Base-by-base conservation (phyloP, 2,329 filamentous ascomycete species). In the Allantophomopsis lycopodina region DNA sequence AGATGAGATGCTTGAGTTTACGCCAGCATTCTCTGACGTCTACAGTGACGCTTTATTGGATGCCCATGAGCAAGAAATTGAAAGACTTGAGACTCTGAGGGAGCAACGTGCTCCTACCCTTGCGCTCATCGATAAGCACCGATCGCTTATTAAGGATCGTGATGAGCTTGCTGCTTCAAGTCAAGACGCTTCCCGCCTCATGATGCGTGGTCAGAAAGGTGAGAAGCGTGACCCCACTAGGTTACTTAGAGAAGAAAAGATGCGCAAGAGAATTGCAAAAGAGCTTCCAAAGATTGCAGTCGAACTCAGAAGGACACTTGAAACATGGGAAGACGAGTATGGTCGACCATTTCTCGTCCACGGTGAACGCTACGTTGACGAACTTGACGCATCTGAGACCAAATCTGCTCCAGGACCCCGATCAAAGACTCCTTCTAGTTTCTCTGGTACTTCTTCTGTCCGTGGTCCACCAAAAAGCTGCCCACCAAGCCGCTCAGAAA, bases 1-100 rank as follows among this genome's bases (percentile, higher is more conserved):
- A 56, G 91, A 98, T 53, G 91, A 98, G 63, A 96, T 96, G 88
- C 75, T 96, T 41, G 88, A 95, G 49, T 98, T 98, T 51, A 91
- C 88, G 0, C 91, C 93, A 0, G 91, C 88, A 33, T 96, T 96
- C 57, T 94, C 87, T 10, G 91, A 96, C 55, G 89, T 95, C 15
- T 95, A 93, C 62, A 95, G 87, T 51, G 91, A 98, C 57, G 91
- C 91, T 4, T 71, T 98, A 8, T 73, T 98, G 0, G 88, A 94
- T 48, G 88, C 91, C 0, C 93, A 98, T 53, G 91, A 98, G 64
- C 79, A 81, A 15, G 93, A 98, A 55, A 88, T 98, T 47, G 65
- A 68, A 6, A 76, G 88, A 16, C 68, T 98, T 0, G 84, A 94
- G 57, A 68, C 76, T 2, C 66, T 98, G 30, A 83, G 73, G 53